Conservation (phyloP, 768 basidiomycete genomes). For the Termitomyces eurrhizus region DNA sequence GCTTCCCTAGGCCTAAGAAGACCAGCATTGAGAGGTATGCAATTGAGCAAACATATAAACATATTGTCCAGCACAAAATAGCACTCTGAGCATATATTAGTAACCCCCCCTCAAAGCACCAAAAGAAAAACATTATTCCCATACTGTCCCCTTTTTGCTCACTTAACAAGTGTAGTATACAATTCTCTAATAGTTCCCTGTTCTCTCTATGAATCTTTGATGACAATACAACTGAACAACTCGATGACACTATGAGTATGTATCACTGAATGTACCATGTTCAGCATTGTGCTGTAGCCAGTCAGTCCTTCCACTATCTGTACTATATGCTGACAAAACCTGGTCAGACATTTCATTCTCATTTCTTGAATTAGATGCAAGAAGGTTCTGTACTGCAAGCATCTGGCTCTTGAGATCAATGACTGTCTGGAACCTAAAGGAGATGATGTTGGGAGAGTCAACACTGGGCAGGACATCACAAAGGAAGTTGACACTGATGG, state of each 20-base stretch:
- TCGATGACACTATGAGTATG: conserved; percentile 91
- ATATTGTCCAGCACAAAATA: conserved; percentile 92
- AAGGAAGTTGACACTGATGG: conserved; percentile 79
- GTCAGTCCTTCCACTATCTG: conserved; percentile 82
- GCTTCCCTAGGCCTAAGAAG: conserved; percentile 54
- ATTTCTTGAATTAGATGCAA: conserved; percentile 67
- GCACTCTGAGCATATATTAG: conserved; percentile 55
- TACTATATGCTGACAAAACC: conserved; percentile 71
- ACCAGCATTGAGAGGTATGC: conserved; percentile 71
- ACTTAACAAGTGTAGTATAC: conserved; percentile 77
- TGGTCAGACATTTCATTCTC: conserved; percentile 65
- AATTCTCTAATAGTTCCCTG: conserved; percentile 51
- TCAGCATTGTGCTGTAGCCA: conserved; percentile 70
- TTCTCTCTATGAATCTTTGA: conserved; percentile 61
- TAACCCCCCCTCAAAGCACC: background rate
- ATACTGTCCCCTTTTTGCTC: conserved; percentile 89
- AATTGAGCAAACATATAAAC: conserved; percentile 93
- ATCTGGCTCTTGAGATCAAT: conserved; percentile 93
- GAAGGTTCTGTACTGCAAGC: conserved; percentile 86
- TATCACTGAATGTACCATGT: conserved; percentile 69
- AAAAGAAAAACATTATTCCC: conserved; percentile 80
- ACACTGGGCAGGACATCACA: conserved; percentile 69
- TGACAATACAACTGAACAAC: conserved; percentile 73
- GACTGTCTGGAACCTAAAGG: conserved; percentile 94
- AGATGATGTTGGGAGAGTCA: conserved; percentile 81